Evolutionary conservation across 345 rosid species (phyloP).

Genomic region (Eucalyptus pauciflora): DNA sequence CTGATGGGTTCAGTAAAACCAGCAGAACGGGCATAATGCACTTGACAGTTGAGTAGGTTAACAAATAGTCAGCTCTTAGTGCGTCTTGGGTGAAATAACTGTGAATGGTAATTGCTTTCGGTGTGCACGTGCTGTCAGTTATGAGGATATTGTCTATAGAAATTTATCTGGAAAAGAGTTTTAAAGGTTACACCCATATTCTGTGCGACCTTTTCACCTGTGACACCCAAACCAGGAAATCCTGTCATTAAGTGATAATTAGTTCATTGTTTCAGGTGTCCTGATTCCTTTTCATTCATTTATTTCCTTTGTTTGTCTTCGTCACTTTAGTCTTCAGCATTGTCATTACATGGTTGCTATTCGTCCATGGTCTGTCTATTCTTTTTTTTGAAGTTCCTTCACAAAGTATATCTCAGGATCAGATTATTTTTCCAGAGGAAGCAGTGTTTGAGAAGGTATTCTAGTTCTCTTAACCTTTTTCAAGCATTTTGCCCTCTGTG

Average conservation of each 20-base stretch:
- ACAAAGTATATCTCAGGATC: slow-evolving; percentile 54
- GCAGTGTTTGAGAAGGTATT: slow-evolving; percentile 92
- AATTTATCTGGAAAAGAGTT: not conserved
- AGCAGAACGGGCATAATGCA: not conserved
- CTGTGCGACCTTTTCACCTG: not conserved
- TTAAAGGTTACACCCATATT: not conserved
- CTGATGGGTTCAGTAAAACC: not conserved
- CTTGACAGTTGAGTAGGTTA: not conserved
- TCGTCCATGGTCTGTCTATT: not conserved
- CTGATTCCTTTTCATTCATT: not conserved
- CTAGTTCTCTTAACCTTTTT: not conserved
- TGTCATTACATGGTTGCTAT: not conserved
- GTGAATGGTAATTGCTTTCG: not conserved
- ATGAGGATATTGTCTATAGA: not conserved
- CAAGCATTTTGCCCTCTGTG: not conserved
- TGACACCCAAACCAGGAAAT: not conserved
- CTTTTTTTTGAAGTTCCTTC: slow-evolving; percentile 17
- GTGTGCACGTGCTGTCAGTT: not conserved
- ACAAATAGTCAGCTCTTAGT: not conserved
- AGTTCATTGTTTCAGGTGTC: not conserved
- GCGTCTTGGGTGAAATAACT: not conserved
- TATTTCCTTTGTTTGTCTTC: not conserved
- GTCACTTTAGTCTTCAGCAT: not conserved
- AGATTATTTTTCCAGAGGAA: slow-evolving; percentile 85
- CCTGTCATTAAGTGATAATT: not conserved